These are phyloP conservation scores for Bonia amplexicaulis DNA, from an alignment of 176 grass and related monocot species.

Conservation along the genomic window DNA sequence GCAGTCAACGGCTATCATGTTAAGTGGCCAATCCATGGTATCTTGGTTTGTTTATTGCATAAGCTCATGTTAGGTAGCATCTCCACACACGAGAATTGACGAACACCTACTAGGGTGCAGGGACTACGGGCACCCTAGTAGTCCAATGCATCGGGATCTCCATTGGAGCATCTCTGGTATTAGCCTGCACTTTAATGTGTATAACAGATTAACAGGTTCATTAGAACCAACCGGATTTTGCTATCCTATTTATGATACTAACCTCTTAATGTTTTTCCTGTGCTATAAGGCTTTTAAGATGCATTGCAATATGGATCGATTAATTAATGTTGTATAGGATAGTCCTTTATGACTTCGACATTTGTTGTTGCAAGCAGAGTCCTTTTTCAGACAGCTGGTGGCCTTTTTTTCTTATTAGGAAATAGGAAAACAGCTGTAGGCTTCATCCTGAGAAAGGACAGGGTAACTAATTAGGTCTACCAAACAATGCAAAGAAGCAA, in stretches of 20 bases:
- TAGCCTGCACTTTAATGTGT: not conserved
- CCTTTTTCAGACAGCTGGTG: not conserved
- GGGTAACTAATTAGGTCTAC: constrained; percentile 41
- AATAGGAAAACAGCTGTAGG: not conserved
- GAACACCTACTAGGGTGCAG: not conserved
- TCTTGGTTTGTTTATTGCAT: not conserved
- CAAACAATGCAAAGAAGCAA: constrained; percentile 3
- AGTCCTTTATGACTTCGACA: not conserved
- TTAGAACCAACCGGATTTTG: not conserved
- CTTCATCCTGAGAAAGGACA: constrained; percentile 4
- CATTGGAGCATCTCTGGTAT: not conserved
- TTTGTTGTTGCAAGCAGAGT: not conserved
- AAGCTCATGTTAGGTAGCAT: constrained; percentile 19
- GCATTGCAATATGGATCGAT: not conserved
- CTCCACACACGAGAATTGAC: not conserved
- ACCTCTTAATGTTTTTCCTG: not conserved
- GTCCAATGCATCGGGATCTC: not conserved
- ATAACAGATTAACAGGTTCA: not conserved
- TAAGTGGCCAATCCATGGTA: not conserved
- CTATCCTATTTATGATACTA: not conserved
- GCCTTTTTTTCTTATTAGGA: not conserved
- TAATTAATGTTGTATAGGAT: not conserved
- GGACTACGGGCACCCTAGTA: not conserved
- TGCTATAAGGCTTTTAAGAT: not conserved
- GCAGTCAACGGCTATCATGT: constrained; percentile 8